Evolutionary conservation across 495 filamentous ascomycete species (phyloP), one percentile per base, ranked within the genome.

Genomic region (Chlorociboria aeruginascens): DNA sequence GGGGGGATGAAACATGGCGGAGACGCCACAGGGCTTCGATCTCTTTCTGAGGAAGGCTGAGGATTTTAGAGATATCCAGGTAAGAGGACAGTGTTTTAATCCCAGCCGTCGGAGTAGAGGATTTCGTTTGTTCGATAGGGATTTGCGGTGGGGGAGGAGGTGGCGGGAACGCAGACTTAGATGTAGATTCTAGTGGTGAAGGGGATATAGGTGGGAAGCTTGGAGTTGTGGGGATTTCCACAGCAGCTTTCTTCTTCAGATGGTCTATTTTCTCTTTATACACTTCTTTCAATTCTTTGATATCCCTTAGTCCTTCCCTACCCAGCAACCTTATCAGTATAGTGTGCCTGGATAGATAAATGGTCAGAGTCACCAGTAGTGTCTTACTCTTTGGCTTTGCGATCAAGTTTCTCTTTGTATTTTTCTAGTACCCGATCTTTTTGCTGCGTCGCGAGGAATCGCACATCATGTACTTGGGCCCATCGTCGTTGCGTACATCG

Each of bases 401-500:
- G 66, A 50, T 84, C 74, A 40, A 98, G 81, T 71, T 95, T 93
- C 51, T 81, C 72, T 53, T 77, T 76, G 69, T 97, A 97, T 62
- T 85, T 94, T 51, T 94, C 88, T 35, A 82, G 56, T 14, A 95
- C 68, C 64, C 70, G 61, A 28, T 71, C 68, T 29, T 70, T 71
- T 46, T 54, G 68, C 50, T 82, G 79, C 8, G 80, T 80, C 17
- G 82, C 83, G 14, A 95, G 70, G 70, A 92, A 94, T 37, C 89
- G 87, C 38, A 93, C 81, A 66, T 95, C 87, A 64, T 90, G 85
- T 8, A 95, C 89, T 52, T 83, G 86, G 8, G 92, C 93, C 83
- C 86, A 89, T 55, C 93, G 78, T 44, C 84, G 74, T 60, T 97
- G 92, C 35, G 54, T 51, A 2, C 46, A 40, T 48, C 57, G 51